Percentiles rank a stretch among this genome's conserved stretches.
Conservation (phyloP, 345 rosid species). For the Luvunga scandens region DNA sequence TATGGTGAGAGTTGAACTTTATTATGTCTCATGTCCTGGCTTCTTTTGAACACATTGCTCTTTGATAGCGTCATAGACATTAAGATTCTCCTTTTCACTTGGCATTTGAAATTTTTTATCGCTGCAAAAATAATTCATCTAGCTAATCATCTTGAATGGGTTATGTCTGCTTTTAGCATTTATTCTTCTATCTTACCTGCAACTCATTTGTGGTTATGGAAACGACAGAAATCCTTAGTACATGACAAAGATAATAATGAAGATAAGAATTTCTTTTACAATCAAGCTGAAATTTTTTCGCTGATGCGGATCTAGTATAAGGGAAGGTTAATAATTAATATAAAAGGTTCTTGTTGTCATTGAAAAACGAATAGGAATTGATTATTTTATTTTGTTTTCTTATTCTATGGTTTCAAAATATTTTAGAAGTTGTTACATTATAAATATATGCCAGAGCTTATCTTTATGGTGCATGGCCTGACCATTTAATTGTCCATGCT, state of each 20-base stretch:
- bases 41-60: neutral
- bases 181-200: neutral
- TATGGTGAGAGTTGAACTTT: slow-evolving; percentile 43
- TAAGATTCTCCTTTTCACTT: neutral
- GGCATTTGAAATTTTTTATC: neutral
- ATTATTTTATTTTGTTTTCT: neutral
- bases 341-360: neutral
- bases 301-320: neutral
- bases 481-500: neutral
- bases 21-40: neutral
- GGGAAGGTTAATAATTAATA: neutral
- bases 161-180: slow-evolving; percentile 3
- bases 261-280: neutral
- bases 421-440: neutral
- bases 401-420: neutral
- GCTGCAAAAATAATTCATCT: neutral
- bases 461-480: neutral
- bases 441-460: neutral
- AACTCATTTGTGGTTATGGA: neutral
- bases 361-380: neutral
- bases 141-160: neutral
- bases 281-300: neutral
- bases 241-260: neutral
- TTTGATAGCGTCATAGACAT: neutral
- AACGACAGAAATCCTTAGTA: neutral